Conservation (phyloP, 2,329 filamentous ascomycete genomes). For the Ceratocystis eucalypticola region DNA sequence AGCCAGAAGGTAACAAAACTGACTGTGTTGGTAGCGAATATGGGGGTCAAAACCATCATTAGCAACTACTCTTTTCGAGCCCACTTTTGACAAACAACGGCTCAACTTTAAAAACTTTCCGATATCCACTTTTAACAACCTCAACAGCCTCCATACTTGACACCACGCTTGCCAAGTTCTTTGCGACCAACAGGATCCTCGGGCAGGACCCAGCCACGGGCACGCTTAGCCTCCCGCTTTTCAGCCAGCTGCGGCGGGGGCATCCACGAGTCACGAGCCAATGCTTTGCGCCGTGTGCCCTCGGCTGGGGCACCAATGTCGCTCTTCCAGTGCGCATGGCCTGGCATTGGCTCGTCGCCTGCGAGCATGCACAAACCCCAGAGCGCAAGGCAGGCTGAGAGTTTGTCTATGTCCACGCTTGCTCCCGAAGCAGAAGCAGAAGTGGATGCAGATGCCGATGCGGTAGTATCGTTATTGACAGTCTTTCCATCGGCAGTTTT, state of each 20-base stretch:
- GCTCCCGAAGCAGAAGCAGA: background rate
- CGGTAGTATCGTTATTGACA: slow-evolving; percentile 22
- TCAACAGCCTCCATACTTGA: slow-evolving; percentile 24
- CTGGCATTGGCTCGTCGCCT: slow-evolving; percentile 43
- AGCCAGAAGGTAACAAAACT: background rate
- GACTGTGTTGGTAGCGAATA: background rate
- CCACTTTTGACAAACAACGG: background rate
- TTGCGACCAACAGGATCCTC: slow-evolving; percentile 60
- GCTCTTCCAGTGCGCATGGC: slow-evolving; percentile 50
- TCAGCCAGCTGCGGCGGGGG: slow-evolving; percentile 57
- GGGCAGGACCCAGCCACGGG: slow-evolving; percentile 61
- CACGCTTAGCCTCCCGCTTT: slow-evolving; percentile 63
- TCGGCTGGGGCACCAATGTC: slow-evolving; percentile 66
- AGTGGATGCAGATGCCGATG: slow-evolving; percentile 21
- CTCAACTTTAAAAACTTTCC: background rate
- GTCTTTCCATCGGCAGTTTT: slow-evolving; percentile 20
- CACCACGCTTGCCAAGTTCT: slow-evolving; percentile 55
- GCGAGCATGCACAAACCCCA: slow-evolving; percentile 67
- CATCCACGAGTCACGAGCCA: slow-evolving; percentile 62
- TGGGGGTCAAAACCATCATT: background rate
- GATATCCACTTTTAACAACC: background rate
- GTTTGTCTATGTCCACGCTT: slow-evolving; percentile 25
- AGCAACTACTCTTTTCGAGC: background rate
- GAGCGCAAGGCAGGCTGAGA: slow-evolving; percentile 60
- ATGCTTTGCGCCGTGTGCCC: slow-evolving; percentile 54